Base-by-base conservation (phyloP, 305 asterid genomes). In the Fraxinus baroniana region DNA sequence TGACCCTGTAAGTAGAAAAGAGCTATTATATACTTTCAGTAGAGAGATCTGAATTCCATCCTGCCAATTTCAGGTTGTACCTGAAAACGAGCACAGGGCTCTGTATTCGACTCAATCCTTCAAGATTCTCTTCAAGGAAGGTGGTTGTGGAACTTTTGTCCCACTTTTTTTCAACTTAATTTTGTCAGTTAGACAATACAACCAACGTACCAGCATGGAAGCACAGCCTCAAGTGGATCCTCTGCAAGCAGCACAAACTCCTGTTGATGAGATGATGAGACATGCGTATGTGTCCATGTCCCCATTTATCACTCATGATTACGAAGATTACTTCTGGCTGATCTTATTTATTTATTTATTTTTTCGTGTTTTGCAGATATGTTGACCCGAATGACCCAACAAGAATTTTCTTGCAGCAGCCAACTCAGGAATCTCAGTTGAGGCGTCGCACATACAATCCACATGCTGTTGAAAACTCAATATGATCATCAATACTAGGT, bases 321-420 rank as follows among this genome's bases (percentile, higher is more conserved):
- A 33, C 52, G 20, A 26, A 74, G 28, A 12, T 68, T 20, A 7
- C 28, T 18, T 7, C 28, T 72, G 49, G 10, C 20, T 74, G 30
- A 15, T 80, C 20, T 3, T 10, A n/a, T 1, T 26, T 46, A 0
- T 44, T 10, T 2, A 1, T 44, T 44, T 41, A 2, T 76, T 41
- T 76, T 22, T 17, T 28, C 7, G 1, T 68, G 30, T 37, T 74
- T 82, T 87, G 93, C 95, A 95, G 99, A 26, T 95, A 95, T 37
- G 98, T 95, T 6, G 99, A 95, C 80, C 99, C 99, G 0, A 96
- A 93, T 73, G 98, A 96, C 82, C 99, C 99, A 20, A 94, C 98
- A 7, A 94, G 84, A 84, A 94, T 96, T 82, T 96, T 91, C 92
- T 87, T 96, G 92, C 99, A 96, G 91, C 99, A 96, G 90, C 99